Conservation (phyloP, 441 rosid genomes). For the Pelargonium citronellum region DNA sequence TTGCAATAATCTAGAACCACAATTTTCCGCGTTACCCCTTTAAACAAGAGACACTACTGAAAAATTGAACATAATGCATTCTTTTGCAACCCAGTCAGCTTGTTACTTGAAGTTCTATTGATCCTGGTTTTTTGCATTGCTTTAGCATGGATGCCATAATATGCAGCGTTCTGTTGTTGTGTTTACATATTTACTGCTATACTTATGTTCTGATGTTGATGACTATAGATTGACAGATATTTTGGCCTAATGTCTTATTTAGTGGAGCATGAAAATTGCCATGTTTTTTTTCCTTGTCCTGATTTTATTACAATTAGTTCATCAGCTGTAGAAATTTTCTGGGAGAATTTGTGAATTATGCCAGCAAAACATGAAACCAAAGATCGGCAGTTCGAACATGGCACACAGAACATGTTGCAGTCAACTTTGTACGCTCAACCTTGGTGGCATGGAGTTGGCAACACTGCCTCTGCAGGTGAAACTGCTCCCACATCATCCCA, state of each 20-base stretch:
- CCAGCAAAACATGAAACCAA: slow-evolving; percentile 34
- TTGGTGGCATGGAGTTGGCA: slow-evolving; percentile 52
- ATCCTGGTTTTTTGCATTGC: not conserved
- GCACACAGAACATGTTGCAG: slow-evolving; percentile 29
- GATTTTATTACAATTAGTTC: not conserved
- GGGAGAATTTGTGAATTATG: slow-evolving; percentile 34
- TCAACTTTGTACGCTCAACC: slow-evolving; percentile 37
- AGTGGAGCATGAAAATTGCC: not conserved
- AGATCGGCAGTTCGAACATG: slow-evolving; percentile 28
- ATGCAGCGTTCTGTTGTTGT: not conserved
- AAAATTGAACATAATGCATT: too few species aligned
- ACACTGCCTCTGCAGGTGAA: slow-evolving; percentile 26
- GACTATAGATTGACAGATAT: not conserved
- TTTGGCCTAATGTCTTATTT: not conserved
- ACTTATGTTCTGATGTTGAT: too few species aligned
- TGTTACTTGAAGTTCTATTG: not conserved
- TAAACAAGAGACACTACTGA: not conserved
- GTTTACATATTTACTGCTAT: too few species aligned
- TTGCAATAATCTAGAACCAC: not conserved
- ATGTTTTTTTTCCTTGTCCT: not conserved
- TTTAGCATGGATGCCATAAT: not conserved
- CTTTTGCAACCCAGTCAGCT: not conserved
- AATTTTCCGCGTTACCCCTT: not conserved
- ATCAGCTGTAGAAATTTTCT: slow-evolving; percentile 16
- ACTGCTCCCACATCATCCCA: slow-evolving; percentile 27